Base-by-base conservation (phyloP, 352 stramenopile genomes). In the Phytophthora hibernalis region DNA sequence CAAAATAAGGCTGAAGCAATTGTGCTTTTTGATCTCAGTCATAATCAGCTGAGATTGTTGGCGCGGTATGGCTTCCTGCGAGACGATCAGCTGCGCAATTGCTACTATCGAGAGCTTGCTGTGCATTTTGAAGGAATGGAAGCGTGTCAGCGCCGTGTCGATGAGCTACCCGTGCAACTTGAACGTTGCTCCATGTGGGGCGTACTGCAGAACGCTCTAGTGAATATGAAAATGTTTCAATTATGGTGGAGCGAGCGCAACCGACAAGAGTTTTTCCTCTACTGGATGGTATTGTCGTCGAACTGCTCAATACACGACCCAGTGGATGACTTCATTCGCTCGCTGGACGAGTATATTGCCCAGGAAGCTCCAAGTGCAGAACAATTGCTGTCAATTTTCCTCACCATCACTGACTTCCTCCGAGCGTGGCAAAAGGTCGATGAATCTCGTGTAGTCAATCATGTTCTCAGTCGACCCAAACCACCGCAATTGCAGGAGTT, bases 191-290 rank as follows among this genome's bases (percentile, higher is more conserved):
- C 60, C 3, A 68, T 88, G 65, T 95, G 87, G 87, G 61, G 65
- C 15, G 74, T 84, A 11, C 74, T 95, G 10, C 84, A 93, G 54
- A 80, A 52, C 18, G 64, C 77, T 20, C 80, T 95, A 7, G 84
- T 93, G n/a, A 87, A 94, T 53, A 92, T 95, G 58, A 87, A 88
- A 56, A 93, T 94, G 85, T 95, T 93, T 54, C 87, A 91, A 56
- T 69, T 93, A 26, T 95, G 87, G 87, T 93, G 87, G 87, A 76
- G 67, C 57, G 81, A 85, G 56, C 82, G 85, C 51, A 95, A 95
- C 59, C 82, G 85, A 6, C 81, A 93, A 53, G 85, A 92, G 42
- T 89, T 91, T 64, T 89, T 93, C 52, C 82, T 79, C 16, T 91
- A 93, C 59, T 95, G 87, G 87, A 83, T 82, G 55, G 82, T 89